Evolutionary conservation across 2,329 filamentous ascomycete genomes (phyloP), one percentile per base, ranked within the genome.

Genomic region (Ophiostoma triangulosporum): DNA sequence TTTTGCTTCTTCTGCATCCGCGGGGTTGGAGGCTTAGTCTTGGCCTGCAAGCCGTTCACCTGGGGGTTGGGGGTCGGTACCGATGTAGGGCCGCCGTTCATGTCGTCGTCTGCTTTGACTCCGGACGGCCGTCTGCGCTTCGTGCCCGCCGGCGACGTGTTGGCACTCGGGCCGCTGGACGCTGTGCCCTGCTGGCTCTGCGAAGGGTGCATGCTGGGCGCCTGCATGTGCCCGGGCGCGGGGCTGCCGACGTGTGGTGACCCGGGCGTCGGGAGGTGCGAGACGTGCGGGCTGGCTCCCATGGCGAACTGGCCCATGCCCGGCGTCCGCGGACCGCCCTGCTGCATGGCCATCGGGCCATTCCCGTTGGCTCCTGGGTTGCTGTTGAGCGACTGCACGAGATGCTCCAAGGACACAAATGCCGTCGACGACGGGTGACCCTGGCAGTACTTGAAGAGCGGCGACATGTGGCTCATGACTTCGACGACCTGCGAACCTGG

Each of bases 121-220:
- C 72, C 73, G 0, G 77, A 80, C 0, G 76, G 74, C 29, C 78
- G 70, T 60, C 78, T 67, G 52, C 77, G 70, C 66, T 81, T 81
- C 59, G 79, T 80, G 32, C 75, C 77, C 24, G 76, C 73, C 36
- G 79, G 79, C 31, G 78, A 81, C 5, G 81, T 84, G 66, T 83
- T 84, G 54, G 81, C 80, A 62, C 80, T 84, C 6, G 80, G 79
- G 1, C 79, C 81, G 63, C 77, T 80, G 9, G 80, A 83, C 64
- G 70, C 79, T 31, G 80, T 82, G 36, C 81, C 81, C 63, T 84
- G 81, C 64, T 84, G 81, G 63, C 80, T 84, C 58, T 79, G 77
- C 63, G 84, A 80, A 56, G 80, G 69, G 64, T 81, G 78, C 81
- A 84, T 84, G 57, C 73, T 72, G 22, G 80, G 80, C 51, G 80